Evolutionary conservation across 2,329 filamentous ascomycete genomes (phyloP), one percentile per base, ranked within the genome.

Genomic region (Aspergillus costaricaensis): DNA sequence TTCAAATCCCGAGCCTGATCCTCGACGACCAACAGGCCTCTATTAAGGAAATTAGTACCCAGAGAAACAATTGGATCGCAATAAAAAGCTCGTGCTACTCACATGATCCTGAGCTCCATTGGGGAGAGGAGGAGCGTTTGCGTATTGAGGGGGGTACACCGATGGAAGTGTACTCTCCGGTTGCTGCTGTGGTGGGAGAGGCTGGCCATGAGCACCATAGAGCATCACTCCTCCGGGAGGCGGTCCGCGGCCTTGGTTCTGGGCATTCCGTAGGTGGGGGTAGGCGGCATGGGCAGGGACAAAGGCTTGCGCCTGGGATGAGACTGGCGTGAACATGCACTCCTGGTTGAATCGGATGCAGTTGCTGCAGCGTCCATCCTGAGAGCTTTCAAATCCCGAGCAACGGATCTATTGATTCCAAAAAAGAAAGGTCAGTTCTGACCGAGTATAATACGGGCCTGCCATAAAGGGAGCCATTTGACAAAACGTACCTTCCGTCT

Each of bases 251-350:
- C 65, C 70, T 41, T 66, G 72, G 38, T 61, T 68, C 60, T 72
- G 72, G 32, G 62, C 58, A 64, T 80, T 80, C 58, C 82, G 79
- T 70, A 85, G 72, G 68, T 82, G 78, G 15, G 83, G 83, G 64
- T 84, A 90, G 60, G 88, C 86, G 6, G 88, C 87, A 72, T 90
- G 87, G 9, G 88, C 88, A 7, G 88, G 88, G 36, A 91, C 88
- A 70, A 91, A 91, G 10, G 89, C 88, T 74, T 90, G 88, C 8
- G 88, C 86, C 76, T 91, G 88, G 10, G 88, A 88, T 3, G 87
- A 90, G 23, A 91, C 88, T 2, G 89, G 88, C 1, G 88, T 91
- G 76, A 91, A 91, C 76, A 91, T 86, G 77, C 89, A 91, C 72
- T 90, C 88, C 75, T 91, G 88, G 65, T 88, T 88, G 77, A 91